A percentile compares a stretch with the other conserved stretches of the same genome.
Conservation (phyloP, 176 grass and related monocot genomes). For the Carex parvula region DNA sequence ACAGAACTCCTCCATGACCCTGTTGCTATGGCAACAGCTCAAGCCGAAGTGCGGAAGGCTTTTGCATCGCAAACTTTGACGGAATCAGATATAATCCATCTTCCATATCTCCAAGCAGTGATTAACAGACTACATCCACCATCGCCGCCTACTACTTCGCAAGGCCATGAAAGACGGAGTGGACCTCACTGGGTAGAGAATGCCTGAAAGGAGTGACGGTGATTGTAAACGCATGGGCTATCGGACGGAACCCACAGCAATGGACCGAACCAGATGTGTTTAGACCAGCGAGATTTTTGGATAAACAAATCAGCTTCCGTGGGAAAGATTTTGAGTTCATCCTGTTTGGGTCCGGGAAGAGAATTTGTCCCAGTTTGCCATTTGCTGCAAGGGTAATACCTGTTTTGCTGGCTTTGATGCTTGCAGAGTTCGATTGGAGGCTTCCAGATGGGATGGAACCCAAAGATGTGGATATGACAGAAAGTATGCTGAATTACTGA, state of each 20-base stretch:
- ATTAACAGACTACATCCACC: background rate
- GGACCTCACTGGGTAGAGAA: background rate
- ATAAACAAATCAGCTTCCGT: background rate
- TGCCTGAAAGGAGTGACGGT: background rate
- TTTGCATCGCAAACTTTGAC: background rate
- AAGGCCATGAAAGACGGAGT: background rate
- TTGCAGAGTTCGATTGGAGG: too few relatives aligned
- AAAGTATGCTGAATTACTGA: too few relatives aligned
- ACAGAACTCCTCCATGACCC: too few relatives aligned
- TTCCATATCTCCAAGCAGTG: slow-evolving; percentile 14
- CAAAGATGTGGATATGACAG: too few relatives aligned
- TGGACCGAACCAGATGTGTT: slow-evolving; percentile 15
- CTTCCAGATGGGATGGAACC: too few relatives aligned
- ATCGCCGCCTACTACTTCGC: background rate
- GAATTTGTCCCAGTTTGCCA: slow-evolving; percentile 44
- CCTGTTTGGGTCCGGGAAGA: slow-evolving; percentile 34
- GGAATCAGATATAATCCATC: background rate
- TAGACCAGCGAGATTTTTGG: slow-evolving; percentile 20
- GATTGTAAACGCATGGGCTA: slow-evolving; percentile 21
- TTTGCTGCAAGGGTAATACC: slow-evolving; percentile 44
- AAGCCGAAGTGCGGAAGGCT: too few relatives aligned
- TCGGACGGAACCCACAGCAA: background rate
- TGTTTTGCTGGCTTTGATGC: too few relatives aligned
- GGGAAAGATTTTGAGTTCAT: slow-evolving; percentile 12
- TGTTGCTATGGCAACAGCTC: too few relatives aligned